Percentiles rank a stretch among this genome's conserved stretches.
Evolutionary conservation across 352 stramenopile species (phyloP).

Genomic region (Phytopythium aichiense): DNA sequence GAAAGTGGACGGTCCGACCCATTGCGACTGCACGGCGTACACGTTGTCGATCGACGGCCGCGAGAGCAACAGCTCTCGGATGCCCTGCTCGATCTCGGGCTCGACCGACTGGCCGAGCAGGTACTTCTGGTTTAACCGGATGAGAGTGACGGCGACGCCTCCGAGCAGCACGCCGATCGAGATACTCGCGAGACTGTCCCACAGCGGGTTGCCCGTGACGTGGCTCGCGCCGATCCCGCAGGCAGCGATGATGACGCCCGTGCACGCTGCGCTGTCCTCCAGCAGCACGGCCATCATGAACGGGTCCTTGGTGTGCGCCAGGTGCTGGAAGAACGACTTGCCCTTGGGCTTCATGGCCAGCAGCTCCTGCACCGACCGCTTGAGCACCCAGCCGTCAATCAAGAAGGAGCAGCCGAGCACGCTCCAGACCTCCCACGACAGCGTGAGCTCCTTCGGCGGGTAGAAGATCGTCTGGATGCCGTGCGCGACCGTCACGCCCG

Average conservation of each 20-base stretch:
- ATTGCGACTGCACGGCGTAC: constrained; percentile 96
- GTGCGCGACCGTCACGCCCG: constrained; percentile 94
- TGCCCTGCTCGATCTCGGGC: constrained; percentile 85
- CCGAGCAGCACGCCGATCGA: constrained; percentile 93
- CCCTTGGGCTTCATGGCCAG: constrained; percentile 62
- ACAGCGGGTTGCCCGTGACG: constrained; percentile 91
- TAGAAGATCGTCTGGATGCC: constrained; percentile 82
- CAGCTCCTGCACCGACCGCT: constrained; percentile 88
- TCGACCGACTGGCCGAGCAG: constrained; percentile 96
- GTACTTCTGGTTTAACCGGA: constrained; percentile 95
- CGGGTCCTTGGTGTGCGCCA: constrained; percentile 89
- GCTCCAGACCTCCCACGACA: constrained; percentile 93
- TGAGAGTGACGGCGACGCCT: constrained; percentile 91
- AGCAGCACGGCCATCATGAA: constrained; percentile 97
- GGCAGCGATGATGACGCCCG: constrained; percentile 94
- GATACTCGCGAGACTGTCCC: constrained; percentile 95
- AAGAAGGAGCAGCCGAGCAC: constrained; percentile 93
- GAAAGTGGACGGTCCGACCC: constrained; percentile 97
- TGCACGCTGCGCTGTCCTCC: constrained; percentile 96
- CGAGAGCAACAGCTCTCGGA: constrained; percentile 69
- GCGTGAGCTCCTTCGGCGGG: constrained; percentile 50
- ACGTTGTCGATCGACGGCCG: constrained; percentile 93
- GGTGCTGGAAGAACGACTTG: constrained; percentile 65
- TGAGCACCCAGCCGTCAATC: constrained; percentile 96
- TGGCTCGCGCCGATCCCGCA: constrained; percentile 92